Evolutionary conservation across 176 grass and related monocot genomes (phyloP).

Genomic region (Areca catechu): DNA sequence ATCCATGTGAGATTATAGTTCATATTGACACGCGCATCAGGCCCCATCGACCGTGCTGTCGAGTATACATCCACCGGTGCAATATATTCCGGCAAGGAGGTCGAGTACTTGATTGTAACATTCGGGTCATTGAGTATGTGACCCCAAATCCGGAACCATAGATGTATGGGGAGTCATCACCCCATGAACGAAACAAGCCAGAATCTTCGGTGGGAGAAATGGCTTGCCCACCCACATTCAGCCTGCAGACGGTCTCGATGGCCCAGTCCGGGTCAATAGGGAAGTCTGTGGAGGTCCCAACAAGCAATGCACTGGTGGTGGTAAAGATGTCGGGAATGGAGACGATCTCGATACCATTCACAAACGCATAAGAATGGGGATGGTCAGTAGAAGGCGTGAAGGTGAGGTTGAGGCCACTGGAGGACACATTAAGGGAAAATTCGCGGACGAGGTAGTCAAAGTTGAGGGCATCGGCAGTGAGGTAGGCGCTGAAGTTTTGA

Average conservation of each 20-base stretch:
- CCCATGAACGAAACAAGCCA: constrained; percentile 60
- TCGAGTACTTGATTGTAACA: constrained; percentile 48
- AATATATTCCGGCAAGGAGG: constrained; percentile 31
- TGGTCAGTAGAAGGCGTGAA: constrained; percentile 57
- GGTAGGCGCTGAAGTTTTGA: constrained; percentile 74
- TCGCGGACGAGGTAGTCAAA: constrained; percentile 43
- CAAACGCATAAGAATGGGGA: constrained; percentile 61
- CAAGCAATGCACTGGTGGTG: constrained; percentile 3
- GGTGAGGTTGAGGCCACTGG: constrained; percentile 55
- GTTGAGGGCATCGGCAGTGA: constrained; percentile 40
- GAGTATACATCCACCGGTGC: constrained; percentile 60
- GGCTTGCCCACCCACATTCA: constrained; percentile 71
- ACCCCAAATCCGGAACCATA: constrained; percentile 46
- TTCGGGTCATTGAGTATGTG: constrained; percentile 43
- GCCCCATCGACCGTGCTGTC: constrained; percentile 79
- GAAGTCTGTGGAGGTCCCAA: constrained; percentile 20
- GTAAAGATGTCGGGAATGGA: constrained; percentile 59
- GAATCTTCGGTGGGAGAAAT: constrained; percentile 62
- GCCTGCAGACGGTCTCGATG: constrained; percentile 65
- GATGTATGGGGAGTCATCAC: constrained; percentile 52
- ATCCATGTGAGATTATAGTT: constrained; percentile 75
- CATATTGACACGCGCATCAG: constrained; percentile 35
- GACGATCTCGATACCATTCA: constrained; percentile 93
- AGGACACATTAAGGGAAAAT: constrained; percentile 68
- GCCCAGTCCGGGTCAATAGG: constrained; percentile 17